Percentiles rank a stretch among this genome's conserved stretches.
phyloP scores from a whole-genome alignment of 345 rosid species.

The Eucalyptus grandis region DNA sequence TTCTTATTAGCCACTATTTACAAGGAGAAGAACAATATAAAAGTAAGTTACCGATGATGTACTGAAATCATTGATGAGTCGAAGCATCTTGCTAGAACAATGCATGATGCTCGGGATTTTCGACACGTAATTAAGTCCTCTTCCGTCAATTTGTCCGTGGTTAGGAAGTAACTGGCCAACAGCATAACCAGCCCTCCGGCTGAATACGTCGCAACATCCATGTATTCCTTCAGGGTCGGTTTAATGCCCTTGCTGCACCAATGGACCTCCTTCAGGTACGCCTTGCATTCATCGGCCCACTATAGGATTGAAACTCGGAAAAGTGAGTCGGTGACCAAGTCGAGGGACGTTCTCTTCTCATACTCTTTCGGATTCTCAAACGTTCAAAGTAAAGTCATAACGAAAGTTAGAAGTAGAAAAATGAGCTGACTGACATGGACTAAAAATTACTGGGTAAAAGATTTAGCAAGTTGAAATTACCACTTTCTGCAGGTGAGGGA shows the following conservation, averaged over 20 bases:
- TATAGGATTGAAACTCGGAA: neutral
- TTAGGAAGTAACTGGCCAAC: neutral
- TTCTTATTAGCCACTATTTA: neutral
- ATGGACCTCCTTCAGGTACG: neutral
- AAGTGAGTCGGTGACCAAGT: neutral
- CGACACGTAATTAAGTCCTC: neutral
- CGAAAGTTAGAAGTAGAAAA: neutral
- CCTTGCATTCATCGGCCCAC: slow-evolving; percentile 2
- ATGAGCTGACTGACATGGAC: neutral
- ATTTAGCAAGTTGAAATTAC: neutral
- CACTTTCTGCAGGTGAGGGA: neutral
- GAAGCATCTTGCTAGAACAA: neutral
- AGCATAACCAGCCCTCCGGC: neutral
- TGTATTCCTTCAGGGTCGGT: neutral
- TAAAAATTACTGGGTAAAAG: neutral
- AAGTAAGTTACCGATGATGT: slow-evolving; percentile 1
- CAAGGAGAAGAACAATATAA: neutral
- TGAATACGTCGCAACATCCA: neutral
- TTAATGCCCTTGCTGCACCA: neutral
- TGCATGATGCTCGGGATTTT: neutral
- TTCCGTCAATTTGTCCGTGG: neutral
- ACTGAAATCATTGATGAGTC: slow-evolving; percentile 1
- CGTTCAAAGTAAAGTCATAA: neutral
- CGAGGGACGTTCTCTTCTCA: neutral
- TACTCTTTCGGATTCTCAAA: neutral